A percentile compares a stretch with the other conserved stretches of the same genome.
Conservation (phyloP, 257 asterid species). For the Penstemon davidsonii region DNA sequence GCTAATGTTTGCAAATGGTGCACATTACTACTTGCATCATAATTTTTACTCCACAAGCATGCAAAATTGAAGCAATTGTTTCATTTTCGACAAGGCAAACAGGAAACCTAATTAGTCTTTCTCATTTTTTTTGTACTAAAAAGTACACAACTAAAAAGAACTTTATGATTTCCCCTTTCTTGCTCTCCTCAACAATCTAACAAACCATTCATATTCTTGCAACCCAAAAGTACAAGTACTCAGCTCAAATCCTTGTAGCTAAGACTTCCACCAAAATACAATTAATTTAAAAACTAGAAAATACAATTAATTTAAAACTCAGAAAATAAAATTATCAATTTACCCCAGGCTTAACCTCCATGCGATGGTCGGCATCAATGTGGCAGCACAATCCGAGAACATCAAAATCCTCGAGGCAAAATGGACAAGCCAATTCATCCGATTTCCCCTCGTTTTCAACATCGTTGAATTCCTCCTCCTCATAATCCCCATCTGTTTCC, state of each 20-base stretch:
- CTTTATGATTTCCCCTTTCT: background rate
- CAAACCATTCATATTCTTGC: constrained; percentile 6
- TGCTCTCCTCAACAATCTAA: constrained; percentile 20
- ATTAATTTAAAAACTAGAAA: background rate
- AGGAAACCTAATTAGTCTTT: constrained; percentile 11
- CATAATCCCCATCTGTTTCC: constrained; percentile 56
- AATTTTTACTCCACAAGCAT: background rate
- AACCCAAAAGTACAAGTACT: constrained; percentile 17
- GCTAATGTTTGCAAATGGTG: constrained; percentile 4
- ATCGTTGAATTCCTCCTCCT: constrained; percentile 53
- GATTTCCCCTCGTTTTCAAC: constrained; percentile 37
- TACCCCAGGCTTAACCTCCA: constrained; percentile 87
- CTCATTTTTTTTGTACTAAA: background rate
- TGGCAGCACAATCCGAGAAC: constrained; percentile 88
- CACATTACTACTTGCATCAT: constrained; percentile 3
- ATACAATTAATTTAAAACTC: no score
- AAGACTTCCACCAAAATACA: background rate
- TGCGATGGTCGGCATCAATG: constrained; percentile 80
- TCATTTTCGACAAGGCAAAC: background rate
- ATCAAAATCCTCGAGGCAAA: constrained; percentile 83
- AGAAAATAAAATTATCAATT: constrained; percentile 8
- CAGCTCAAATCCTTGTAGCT: background rate
- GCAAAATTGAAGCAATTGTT: constrained; percentile 11
- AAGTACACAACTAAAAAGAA: constrained; percentile 3
- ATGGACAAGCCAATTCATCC: constrained; percentile 84